Conservation (phyloP, 352 stramenopile genomes). For the Phytophthora crassamura region DNA sequence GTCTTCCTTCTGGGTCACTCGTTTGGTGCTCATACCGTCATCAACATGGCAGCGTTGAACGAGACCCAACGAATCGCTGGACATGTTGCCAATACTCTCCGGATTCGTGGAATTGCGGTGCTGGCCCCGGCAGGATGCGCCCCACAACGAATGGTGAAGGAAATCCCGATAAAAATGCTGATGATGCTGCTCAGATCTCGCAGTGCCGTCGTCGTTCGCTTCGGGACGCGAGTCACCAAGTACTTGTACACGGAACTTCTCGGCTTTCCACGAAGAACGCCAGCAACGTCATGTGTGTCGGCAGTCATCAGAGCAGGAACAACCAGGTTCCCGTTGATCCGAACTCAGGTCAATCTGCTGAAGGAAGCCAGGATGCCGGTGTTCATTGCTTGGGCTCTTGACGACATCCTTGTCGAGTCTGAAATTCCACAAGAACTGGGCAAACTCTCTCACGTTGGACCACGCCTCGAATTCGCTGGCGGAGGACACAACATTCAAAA, state of each 20-base stretch:
- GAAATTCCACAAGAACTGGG: constrained; percentile 51
- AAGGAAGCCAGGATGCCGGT: constrained; percentile 31
- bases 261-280: constrained; percentile 37
- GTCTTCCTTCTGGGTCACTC: constrained; percentile 42
- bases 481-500: constrained; percentile 76
- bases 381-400: constrained; percentile 53
- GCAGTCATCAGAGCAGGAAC: constrained; percentile 49
- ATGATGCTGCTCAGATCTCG: constrained; percentile 26
- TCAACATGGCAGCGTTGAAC: constrained; percentile 39
- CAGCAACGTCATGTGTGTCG: constrained; percentile 45
- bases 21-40: constrained; percentile 43
- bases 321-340: constrained; percentile 50
- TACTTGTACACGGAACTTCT: constrained; percentile 51
- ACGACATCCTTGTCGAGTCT: constrained; percentile 54
- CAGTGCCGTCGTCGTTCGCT: constrained; percentile 33
- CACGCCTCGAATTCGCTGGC: constrained; percentile 48
- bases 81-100: constrained; percentile 14
- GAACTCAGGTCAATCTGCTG: constrained; percentile 37
- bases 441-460: constrained; percentile 34
- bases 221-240: constrained; percentile 37
- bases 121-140: constrained; percentile 49
- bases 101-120: constrained; percentile 48
- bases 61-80: constrained; percentile 24
- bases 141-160: constrained; percentile 50
- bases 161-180: constrained; percentile 39